Conservation (phyloP, 805 yeast species). For the Yamadazyma olivae region DNA sequence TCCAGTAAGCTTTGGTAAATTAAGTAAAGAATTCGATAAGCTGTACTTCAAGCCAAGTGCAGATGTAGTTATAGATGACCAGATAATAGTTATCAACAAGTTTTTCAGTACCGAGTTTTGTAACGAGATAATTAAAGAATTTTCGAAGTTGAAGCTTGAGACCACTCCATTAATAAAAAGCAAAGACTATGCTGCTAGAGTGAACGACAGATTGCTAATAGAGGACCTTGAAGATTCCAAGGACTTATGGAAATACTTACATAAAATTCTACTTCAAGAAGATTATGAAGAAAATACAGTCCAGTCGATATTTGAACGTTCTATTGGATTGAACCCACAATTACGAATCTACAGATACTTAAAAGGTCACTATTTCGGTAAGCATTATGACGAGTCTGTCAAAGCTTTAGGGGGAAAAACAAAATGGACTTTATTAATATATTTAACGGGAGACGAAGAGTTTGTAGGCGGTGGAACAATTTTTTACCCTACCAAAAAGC, state of each 20-base stretch:
- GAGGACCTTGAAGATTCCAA: slow-evolving; percentile 36
- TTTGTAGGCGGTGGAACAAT: slow-evolving; percentile 60
- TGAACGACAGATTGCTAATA: slow-evolving; percentile 48
- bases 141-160: slow-evolving; percentile 28
- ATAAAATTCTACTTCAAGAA: slow-evolving; percentile 23
- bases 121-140: slow-evolving; percentile 34
- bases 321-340: slow-evolving; percentile 53
- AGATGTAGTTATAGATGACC: slow-evolving; percentile 26
- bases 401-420: slow-evolving; percentile 40
- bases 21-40: slow-evolving; percentile 11
- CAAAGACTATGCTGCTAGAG: slow-evolving; percentile 54
- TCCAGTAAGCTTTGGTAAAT: slow-evolving; percentile 15
- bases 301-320: slow-evolving; percentile 28
- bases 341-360: slow-evolving; percentile 53
- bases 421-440: slow-evolving; percentile 58
- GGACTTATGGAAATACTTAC: slow-evolving; percentile 43
- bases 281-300: slow-evolving; percentile 23
- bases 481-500: slow-evolving; percentile 37
- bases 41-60: slow-evolving; percentile 22
- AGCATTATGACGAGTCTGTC: slow-evolving; percentile 61
- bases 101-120: slow-evolving; percentile 37
- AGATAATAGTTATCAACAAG: slow-evolving; percentile 38
- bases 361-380: slow-evolving; percentile 56
- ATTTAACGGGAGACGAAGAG: slow-evolving; percentile 55
- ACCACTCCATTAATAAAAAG: slow-evolving; percentile 50